Conservation (phyloP, 2,329 filamentous ascomycete genomes). For the Aspergillus persii region DNA sequence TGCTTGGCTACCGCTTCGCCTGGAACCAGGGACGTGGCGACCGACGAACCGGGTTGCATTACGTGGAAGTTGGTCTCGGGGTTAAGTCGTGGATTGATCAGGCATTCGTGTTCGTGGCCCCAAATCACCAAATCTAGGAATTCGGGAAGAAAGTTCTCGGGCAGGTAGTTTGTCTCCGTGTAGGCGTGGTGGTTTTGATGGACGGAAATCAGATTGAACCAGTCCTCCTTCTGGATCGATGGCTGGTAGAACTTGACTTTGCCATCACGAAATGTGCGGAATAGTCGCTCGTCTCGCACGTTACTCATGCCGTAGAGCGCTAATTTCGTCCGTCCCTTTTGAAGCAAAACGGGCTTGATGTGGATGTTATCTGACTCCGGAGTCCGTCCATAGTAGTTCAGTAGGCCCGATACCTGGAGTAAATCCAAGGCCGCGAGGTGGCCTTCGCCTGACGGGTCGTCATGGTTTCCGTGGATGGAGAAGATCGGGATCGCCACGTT, state of each 20-base stretch:
- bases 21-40: constrained; percentile 86
- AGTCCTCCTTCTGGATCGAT: constrained; percentile 74
- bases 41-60: constrained; percentile 95
- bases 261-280: constrained; percentile 86
- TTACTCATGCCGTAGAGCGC: constrained; percentile 94
- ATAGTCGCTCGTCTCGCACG: constrained; percentile 90
- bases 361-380: constrained; percentile 91
- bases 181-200: constrained; percentile 96
- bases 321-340: constrained; percentile 90
- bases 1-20: constrained; percentile 91
- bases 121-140: constrained; percentile 91
- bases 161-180: constrained; percentile 88
- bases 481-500: constrained; percentile 97
- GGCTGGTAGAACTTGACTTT: constrained; percentile 94
- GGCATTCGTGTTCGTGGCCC: constrained; percentile 96
- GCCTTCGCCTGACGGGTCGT: constrained; percentile 95
- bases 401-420: constrained; percentile 81
- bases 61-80: constrained; percentile 88
- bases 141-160: constrained; percentile 86
- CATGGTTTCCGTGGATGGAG: constrained; percentile 97
- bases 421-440: constrained; percentile 88
- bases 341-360: constrained; percentile 84
- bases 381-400: constrained; percentile 94
- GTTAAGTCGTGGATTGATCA: constrained; percentile 81
- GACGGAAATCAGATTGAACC: constrained; percentile 94